A percentile compares a stretch with the other conserved stretches of the same genome.
Evolutionary conservation across 768 basidiomycete genomes (phyloP).

Genomic region (Tulasnella calospora): DNA sequence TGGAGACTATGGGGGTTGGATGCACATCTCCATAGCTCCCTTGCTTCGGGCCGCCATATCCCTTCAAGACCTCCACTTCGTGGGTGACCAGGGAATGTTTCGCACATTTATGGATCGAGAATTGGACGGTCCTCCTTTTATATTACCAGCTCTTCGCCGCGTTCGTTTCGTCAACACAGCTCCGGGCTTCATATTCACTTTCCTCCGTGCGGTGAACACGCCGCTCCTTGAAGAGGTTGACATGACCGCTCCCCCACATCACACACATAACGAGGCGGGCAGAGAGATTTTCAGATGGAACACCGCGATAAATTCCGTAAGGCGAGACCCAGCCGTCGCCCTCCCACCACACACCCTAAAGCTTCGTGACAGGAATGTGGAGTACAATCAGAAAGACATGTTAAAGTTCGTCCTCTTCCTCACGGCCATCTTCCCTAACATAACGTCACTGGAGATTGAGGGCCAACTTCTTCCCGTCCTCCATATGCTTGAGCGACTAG

Average conservation of each 20-base stretch:
- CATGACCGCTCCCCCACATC: neutral
- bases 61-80: neutral
- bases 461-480: neutral
- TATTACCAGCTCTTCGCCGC: neutral
- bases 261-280: neutral
- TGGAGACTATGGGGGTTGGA: neutral
- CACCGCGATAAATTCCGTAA: neutral
- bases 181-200: neutral
- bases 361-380: neutral
- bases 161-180: neutral
- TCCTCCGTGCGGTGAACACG: neutral
- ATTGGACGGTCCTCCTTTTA: neutral
- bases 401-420: neutral
- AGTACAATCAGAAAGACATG: neutral
- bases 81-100: neutral
- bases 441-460: neutral
- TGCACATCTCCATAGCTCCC: neutral
- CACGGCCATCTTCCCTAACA: neutral
- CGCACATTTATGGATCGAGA: neutral
- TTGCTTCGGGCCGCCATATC: neutral
- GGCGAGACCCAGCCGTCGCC: neutral
- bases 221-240: neutral
- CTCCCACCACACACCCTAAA: neutral
- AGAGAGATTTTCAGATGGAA: neutral
- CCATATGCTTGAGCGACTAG: neutral